Percentiles rank a stretch among this genome's conserved stretches.
These are phyloP conservation scores for Pythium rishiriense DNA, from an alignment of 352 stramenopile genomes.

Conservation along the genomic window DNA sequence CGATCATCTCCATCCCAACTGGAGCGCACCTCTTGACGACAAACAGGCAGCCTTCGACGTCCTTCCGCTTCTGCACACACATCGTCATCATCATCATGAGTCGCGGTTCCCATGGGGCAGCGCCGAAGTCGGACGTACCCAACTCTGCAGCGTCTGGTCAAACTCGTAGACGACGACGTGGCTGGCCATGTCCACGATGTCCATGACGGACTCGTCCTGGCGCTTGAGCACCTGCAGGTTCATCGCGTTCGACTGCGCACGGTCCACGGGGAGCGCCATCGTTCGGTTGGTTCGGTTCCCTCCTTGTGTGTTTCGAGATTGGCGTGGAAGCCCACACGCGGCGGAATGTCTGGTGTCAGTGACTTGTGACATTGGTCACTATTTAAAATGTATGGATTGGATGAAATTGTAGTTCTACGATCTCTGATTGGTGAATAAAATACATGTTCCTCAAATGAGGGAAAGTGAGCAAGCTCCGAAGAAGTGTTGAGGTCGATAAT, in stretches of 20 bases:
- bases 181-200: slow-evolving; percentile 84
- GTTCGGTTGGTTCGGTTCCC: slow-evolving; percentile 11
- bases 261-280: slow-evolving; percentile 51
- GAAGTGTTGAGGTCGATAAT: too few relatives aligned
- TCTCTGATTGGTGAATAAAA: slow-evolving; percentile 14
- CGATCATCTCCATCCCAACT: not conserved
- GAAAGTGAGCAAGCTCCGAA: slow-evolving; percentile 1
- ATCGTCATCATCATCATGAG: not conserved
- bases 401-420: not conserved
- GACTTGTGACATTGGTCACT: slow-evolving; percentile 29
- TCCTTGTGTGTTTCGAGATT: slow-evolving; percentile 1
- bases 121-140: slow-evolving; percentile 53
- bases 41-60: slow-evolving; percentile 84
- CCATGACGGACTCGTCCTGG: slow-evolving; percentile 73
- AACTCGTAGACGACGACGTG: slow-evolving; percentile 91
- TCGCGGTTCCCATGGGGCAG: too few relatives aligned
- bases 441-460: not conserved
- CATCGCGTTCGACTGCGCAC: slow-evolving; percentile 83
- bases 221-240: slow-evolving; percentile 87
- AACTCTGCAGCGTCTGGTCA: slow-evolving; percentile 76
- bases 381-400: not conserved
- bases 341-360: slow-evolving; percentile 27
- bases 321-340: slow-evolving; percentile 12
- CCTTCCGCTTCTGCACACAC: slow-evolving; percentile 74
- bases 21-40: slow-evolving; percentile 67